Base-by-base conservation (phyloP, 208 protist genomes). In the Acanthamoeba healyi region DNA sequence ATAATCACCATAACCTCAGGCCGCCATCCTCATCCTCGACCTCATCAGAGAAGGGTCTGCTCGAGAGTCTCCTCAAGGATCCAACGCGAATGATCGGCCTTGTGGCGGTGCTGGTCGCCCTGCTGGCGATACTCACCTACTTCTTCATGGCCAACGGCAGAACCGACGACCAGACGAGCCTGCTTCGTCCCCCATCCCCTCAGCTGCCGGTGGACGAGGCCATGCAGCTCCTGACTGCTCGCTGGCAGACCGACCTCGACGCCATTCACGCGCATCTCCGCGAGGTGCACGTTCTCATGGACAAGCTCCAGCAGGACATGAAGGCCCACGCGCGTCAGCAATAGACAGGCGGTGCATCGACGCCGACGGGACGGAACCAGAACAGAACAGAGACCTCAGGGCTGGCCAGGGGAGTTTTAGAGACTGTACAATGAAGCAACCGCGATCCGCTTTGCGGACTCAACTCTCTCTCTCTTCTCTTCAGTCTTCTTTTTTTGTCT, bases 161-260 rank as follows among this genome's bases (percentile, higher is more conserved):
- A 24, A 14, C 24, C 49, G 26, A 7, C 24, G 34, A 4, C 40
- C 29, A n/a, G n/a, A n/a, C n/a, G n/a, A n/a, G n/a, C n/a, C n/a
- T n/a, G n/a, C n/a, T n/a, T n/a, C n/a, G n/a, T n/a, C n/a, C n/a
- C n/a, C n/a, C n/a, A n/a, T n/a, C n/a, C n/a, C 86, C 61, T 22
- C 17, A 17, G 54, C 32, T 91, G 56, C 19, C 86, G 54, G n/a
- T 0, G 7, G 40, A 91, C 56, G 86, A 91, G 26, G 56, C 54
- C 86, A 72, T 61, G 56, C 86, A 51, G 10, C 34, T 46, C 36
- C 86, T 91, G 10, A 29, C 36, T 4, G n/a, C 32, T n/a, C 58
- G 58, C 26, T 91, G 86, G 86, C 54, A 74, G 44, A 40, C 40
- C 22, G 86, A 91, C 54, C n/a, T 91, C 24, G 54, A 67, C 54